A percentile compares a stretch with the other conserved stretches of the same genome.
Evolutionary conservation across 1,284 basidiomycete genomes (phyloP).

Genomic region (Fomitopsis betulina): DNA sequence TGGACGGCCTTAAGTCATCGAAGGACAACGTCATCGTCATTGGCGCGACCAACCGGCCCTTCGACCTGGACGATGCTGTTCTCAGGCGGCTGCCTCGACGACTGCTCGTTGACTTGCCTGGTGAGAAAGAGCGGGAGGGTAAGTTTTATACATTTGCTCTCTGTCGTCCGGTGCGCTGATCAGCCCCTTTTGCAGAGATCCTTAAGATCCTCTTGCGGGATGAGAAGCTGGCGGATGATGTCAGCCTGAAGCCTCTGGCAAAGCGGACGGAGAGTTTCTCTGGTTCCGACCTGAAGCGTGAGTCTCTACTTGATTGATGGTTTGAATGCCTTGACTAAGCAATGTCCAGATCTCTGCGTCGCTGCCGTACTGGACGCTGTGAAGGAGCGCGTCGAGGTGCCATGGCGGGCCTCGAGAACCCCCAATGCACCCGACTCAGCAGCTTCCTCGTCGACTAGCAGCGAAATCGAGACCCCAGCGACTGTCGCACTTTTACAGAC

Average conservation of each 20-base stretch:
- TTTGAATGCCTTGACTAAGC: constrained; percentile 12
- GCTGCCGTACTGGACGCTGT: constrained; percentile 85
- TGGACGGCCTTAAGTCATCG: constrained; percentile 88
- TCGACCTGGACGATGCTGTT: constrained; percentile 83
- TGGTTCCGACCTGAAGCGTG: constrained; percentile 91
- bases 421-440: neutral
- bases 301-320: constrained; percentile 27
- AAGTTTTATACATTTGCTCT: neutral
- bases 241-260: constrained; percentile 63
- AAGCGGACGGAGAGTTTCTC: constrained; percentile 83
- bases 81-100: constrained; percentile 80
- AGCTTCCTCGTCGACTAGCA: neutral
- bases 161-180: neutral
- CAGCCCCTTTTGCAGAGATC: constrained; percentile 54
- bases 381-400: constrained; percentile 76
- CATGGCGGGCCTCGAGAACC: constrained; percentile 42
- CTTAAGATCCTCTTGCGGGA: constrained; percentile 78
- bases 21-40: constrained; percentile 88
- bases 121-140: constrained; percentile 80
- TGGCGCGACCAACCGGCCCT: constrained; percentile 90
- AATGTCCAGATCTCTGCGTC: constrained; percentile 74
- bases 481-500: neutral
- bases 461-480: neutral
- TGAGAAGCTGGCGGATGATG: constrained; percentile 65
- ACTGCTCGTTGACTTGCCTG: constrained; percentile 81